These are phyloP conservation scores for Ceratorhiza oryzae-sativae DNA, from an alignment of 1,284 basidiomycete genomes.

Conservation along the genomic window DNA sequence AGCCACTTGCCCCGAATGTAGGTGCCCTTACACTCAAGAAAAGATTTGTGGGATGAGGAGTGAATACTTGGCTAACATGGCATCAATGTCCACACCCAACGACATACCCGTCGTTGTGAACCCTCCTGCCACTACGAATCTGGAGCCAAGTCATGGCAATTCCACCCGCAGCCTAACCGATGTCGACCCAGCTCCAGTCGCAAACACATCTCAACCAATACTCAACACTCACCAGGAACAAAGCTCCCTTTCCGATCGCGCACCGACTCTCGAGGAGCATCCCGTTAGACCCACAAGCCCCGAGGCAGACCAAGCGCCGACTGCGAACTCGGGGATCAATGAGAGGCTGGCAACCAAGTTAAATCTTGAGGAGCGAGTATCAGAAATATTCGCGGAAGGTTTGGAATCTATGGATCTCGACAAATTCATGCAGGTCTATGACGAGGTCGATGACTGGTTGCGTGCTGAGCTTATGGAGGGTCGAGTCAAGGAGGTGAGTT, in stretches of 20 bases:
- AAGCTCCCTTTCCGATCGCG: not conserved
- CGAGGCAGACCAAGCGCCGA: not conserved
- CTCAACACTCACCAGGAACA: not conserved
- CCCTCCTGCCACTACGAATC: too few species aligned
- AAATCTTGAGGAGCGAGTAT: not conserved
- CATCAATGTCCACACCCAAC: not conserved
- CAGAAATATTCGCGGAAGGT: not conserved
- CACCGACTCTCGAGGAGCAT: not conserved
- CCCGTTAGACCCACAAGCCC: not conserved
- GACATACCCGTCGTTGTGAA: too few species aligned
- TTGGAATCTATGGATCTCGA: not conserved
- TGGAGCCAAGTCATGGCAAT: too few species aligned
- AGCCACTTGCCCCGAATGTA: conserved; percentile 7
- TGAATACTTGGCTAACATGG: not conserved
- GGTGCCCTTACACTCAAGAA: not conserved
- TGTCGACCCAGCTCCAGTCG: too few species aligned
- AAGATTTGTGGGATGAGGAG: conserved; percentile 5
- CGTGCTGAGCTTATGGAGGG: not conserved
- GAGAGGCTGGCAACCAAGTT: not conserved
- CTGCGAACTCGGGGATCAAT: not conserved
- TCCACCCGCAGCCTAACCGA: too few species aligned
- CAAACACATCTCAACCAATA: too few species aligned
- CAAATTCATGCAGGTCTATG: not conserved
- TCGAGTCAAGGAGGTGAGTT: conserved; percentile 1
- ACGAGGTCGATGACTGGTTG: conserved; percentile 4